Evolutionary conservation across 1,284 basidiomycete species (phyloP), one percentile per base, ranked within the genome.

Genomic region (Apiotrichum sp.): DNA sequence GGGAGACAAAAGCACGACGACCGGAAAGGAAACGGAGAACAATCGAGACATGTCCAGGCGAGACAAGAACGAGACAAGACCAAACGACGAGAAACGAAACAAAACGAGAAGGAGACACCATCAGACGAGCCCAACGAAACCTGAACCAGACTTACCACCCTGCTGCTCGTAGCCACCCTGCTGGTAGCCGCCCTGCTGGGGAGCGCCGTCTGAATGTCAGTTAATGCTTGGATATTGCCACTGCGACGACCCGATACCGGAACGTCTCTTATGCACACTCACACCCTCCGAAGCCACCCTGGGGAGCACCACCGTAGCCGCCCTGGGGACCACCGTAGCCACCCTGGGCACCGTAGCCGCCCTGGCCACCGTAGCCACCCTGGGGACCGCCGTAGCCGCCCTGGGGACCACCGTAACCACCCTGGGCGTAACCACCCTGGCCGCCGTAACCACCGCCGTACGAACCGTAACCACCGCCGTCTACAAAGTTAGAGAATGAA

Each of bases 171-270:
- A 73, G 57, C 72, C 74, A 57, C 71, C 72, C 58, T 67, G 64
- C 56, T 75, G 73, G 67, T 74, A 73, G 51, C 78, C 77, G 40
- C 70, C 71, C 50, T 65, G 63, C 55, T 73, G 71, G 51, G 48
- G 47, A 49, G 11, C 47, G 31, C 38, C 47, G 47, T 49, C 47
- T 49, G 38, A 4, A 10, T 40, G 39, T 32, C 8, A 29, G n/a
- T 16, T 22, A 22, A 22, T 22, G 22, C 3, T 3, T n/a, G 4
- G 70, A 70, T 42, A 69, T 65, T 13, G 36, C 36, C 36, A 13
- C 36, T 22, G 22, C 22, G 22, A 22, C 22, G 22, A 22, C 22
- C 22, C 22, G 22, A 22, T 22, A 22, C 22, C 22, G 22, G 22
- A 61, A 71, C 66, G 44, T 58, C 46, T 50, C 55, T 35, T n/a